These are phyloP conservation scores for Colletotrichum limetticola DNA, from an alignment of 2,329 filamentous ascomycete genomes.

Conservation along the genomic window DNA sequence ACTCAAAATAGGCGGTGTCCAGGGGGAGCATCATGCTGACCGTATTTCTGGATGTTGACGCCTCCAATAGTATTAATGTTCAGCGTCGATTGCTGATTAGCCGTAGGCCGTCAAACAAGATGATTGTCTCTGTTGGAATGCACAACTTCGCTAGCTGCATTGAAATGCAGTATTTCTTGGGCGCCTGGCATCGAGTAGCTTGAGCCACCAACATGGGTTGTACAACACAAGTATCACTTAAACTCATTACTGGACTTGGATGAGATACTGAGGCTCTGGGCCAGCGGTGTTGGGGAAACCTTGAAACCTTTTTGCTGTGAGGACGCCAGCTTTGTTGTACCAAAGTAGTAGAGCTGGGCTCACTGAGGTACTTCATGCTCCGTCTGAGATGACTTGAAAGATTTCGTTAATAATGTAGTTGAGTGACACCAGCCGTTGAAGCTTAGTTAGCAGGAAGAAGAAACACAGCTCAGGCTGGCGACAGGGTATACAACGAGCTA, in stretches of 20 bases:
- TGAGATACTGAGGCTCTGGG: neutral
- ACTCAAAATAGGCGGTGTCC: neutral
- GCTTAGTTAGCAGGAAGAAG: neutral
- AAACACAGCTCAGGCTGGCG: neutral
- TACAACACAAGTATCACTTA: neutral
- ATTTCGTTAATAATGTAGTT: too few species aligned
- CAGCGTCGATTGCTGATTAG: neutral
- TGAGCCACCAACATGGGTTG: neutral
- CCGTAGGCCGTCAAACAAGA: neutral
- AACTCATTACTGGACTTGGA: neutral
- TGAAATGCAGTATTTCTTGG: neutral
- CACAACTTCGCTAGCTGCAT: neutral
- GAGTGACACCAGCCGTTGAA: neutral
- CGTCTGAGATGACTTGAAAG: too few species aligned
- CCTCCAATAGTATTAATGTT: neutral
- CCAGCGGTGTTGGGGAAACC: conserved; percentile 6
- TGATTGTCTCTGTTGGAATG: neutral
- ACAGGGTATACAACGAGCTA: conserved; percentile 9
- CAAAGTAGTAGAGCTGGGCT: neutral
- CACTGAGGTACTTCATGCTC: neutral
- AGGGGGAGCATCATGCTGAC: conserved; percentile 3
- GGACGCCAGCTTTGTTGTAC: neutral
- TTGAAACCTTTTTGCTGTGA: neutral
- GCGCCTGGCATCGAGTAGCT: neutral
- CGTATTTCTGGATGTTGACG: neutral